Conservation (phyloP, 176 grass and related monocot species). For the Zoysia pacifica region DNA sequence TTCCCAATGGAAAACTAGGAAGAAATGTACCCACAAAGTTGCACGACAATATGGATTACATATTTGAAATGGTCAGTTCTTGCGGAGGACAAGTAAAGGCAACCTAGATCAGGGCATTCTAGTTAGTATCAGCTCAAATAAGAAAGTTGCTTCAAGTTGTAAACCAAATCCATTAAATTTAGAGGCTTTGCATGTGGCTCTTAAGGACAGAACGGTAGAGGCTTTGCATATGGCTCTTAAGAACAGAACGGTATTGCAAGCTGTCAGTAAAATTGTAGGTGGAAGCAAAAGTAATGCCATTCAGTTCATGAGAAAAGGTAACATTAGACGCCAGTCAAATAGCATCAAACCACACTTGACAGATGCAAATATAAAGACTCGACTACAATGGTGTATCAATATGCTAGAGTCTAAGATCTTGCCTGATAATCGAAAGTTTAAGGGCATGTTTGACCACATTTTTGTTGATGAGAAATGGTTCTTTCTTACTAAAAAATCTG, state of each 20-base stretch:
- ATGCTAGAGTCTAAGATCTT: neutral
- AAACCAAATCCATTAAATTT: neutral
- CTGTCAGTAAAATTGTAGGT: neutral
- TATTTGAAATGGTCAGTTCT: no score
- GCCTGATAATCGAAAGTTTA: neutral
- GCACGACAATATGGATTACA: no score
- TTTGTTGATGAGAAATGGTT: slow-evolving; percentile 3
- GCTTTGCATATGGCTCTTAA: neutral
- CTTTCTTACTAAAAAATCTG: no score
- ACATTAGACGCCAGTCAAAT: neutral
- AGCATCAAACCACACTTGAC: neutral
- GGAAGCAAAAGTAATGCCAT: no score
- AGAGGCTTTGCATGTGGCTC: neutral
- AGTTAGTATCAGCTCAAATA: no score
- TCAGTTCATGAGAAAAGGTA: neutral
- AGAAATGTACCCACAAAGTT: no score
- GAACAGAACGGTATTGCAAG: neutral
- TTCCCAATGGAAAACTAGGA: no score
- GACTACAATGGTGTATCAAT: neutral
- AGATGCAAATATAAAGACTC: neutral
- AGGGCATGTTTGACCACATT: neutral
- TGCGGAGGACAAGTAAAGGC: no score
- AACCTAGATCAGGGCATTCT: no score
- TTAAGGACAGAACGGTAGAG: no score
- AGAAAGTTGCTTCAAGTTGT: neutral